phyloP scores from a whole-genome alignment of 2,329 filamentous ascomycete genomes.

The Hymenoscyphus repandus region DNA sequence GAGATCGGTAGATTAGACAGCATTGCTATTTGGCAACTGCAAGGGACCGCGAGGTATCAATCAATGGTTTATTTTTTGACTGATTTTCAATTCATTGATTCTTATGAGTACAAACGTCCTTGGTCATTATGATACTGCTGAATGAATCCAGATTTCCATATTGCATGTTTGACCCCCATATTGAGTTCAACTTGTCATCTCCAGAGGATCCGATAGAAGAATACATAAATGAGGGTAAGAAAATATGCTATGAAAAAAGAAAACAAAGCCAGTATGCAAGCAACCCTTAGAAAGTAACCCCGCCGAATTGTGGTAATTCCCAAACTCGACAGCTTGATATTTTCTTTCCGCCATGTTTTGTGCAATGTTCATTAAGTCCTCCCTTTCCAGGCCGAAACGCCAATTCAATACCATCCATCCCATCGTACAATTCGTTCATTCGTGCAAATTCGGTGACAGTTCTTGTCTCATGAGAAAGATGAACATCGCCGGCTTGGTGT shows the following conservation, averaged over 20 bases:
- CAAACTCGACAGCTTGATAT: neutral
- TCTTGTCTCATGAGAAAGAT: neutral
- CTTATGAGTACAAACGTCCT: neutral
- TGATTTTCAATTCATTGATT: neutral
- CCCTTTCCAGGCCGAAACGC: neutral
- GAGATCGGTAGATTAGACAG: too few relatives aligned
- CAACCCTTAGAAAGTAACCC: neutral
- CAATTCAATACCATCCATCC: neutral
- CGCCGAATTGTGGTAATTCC: neutral
- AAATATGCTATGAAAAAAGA: slow-evolving; percentile 1
- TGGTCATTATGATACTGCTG: too few relatives aligned
- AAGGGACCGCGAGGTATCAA: too few relatives aligned
- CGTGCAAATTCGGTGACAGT: neutral
- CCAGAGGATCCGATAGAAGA: neutral
- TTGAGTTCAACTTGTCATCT: neutral
- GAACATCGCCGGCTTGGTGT: neutral
- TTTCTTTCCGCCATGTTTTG: neutral
- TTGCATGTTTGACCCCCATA: slow-evolving; percentile 1
- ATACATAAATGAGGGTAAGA: neutral
- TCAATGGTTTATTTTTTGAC: neutral
- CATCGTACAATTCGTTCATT: slow-evolving; percentile 1
- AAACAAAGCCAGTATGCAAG: slow-evolving; percentile 5
- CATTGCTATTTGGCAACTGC: too few relatives aligned
- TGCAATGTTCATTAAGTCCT: neutral
- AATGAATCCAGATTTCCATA: slow-evolving; percentile 3